Base-by-base conservation (phyloP, 1,284 basidiomycete species). In the Puccinia coronata region DNA sequence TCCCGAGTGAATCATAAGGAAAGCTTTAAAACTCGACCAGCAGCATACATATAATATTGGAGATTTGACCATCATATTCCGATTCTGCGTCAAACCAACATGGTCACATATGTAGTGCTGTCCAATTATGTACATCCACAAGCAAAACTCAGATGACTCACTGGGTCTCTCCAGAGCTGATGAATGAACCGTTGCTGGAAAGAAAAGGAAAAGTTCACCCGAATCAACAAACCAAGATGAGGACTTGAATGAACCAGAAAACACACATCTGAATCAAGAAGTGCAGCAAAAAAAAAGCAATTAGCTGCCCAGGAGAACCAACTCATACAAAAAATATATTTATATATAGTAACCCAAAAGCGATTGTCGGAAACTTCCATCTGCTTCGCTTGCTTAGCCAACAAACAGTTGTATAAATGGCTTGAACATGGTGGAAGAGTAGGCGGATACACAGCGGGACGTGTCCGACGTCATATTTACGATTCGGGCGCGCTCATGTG, bases 341-440 rank as follows among this genome's bases (percentile, higher is more conserved):
- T n/a, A n/a, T n/a, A n/a, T n/a, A n/a, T n/a, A 87, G 61, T n/a
- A 87, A 83, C 36, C 85, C 84, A 75, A n/a, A n/a, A n/a, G 59
- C n/a, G 31, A 36, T 18, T 55, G 2, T n/a, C n/a, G 57, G 28
- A 1, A 34, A 28, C n/a, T 43, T n/a, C 0, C 3, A 18, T 65
- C 12, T 36, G 18, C 47, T 8, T 31, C 51, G 28, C 28, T 14
- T 59, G 65, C 61, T 31, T 36, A 81, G 72, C 80, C 80, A n/a
- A n/a, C n/a, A n/a, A 47, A 51, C 81, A 23, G 84, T 84, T 82
- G 87, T 88, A 85, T 87, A 87, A 59, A 97, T 82, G 61, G 91
- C 95, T 87, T 99, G 96, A 57, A 98, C 85, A 85, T 98, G 96
- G 86, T 98, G 91, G 88, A 97, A 95, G 88, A 98, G 43, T 72